These are phyloP conservation scores for Agroathelia rolfsii DNA, from an alignment of 1,284 basidiomycete genomes.

Conservation along the genomic window DNA sequence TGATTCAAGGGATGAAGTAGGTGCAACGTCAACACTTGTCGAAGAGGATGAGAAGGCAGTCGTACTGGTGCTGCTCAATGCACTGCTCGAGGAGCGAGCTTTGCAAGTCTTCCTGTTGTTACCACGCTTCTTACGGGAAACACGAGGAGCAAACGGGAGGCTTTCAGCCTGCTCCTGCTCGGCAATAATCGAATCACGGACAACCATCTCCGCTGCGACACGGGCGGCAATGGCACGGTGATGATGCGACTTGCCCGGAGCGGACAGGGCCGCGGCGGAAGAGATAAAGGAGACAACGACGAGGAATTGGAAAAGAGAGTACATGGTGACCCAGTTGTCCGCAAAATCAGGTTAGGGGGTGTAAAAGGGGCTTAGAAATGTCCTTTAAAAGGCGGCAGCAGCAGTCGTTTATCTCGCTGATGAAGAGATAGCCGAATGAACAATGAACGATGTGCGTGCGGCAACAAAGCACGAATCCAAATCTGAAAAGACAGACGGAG, in stretches of 20 bases:
- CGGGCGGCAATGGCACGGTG: constrained; percentile 25
- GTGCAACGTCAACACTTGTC: constrained; percentile 39
- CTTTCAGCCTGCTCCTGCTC: constrained; percentile 17
- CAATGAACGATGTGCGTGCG: no score
- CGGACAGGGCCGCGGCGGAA: constrained; percentile 33
- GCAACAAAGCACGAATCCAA: no score
- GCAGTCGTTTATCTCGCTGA: constrained; percentile 7
- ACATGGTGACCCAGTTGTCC: constrained; percentile 26
- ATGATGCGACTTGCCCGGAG: constrained; percentile 31
- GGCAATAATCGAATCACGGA: constrained; percentile 14
- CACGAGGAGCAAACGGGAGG: constrained; percentile 20
- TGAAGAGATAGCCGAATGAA: constrained; percentile 10
- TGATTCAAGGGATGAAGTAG: constrained; percentile 16
- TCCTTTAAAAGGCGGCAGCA: constrained; percentile 8
- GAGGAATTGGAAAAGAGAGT: constrained; percentile 33
- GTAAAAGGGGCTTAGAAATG: constrained; percentile 12
- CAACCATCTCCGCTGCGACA: constrained; percentile 20
- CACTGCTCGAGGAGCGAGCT: constrained; percentile 13
- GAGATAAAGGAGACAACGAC: constrained; percentile 35
- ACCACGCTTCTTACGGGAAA: constrained; percentile 17
- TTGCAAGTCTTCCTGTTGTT: constrained; percentile 18
- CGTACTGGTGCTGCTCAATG: no score
- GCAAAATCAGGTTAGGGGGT: constrained; percentile 13
- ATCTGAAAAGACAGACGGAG: constrained; percentile 5
- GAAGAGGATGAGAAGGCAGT: no score